Base-by-base conservation (phyloP, 2,329 filamentous ascomycete genomes). In the Fusarium sacchari region DNA sequence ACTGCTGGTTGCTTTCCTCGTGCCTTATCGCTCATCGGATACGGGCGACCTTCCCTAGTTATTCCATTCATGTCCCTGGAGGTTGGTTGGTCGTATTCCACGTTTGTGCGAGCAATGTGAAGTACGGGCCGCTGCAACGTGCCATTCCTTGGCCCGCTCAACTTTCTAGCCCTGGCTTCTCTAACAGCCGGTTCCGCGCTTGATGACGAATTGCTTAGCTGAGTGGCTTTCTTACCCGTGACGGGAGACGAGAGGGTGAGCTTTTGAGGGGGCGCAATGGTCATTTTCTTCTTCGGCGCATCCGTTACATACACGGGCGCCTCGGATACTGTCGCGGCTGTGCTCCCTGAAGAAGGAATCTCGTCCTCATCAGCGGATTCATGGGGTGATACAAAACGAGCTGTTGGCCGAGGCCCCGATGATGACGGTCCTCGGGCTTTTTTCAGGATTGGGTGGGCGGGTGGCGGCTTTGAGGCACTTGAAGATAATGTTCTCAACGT, bases 371-470 rank as follows among this genome's bases (percentile, higher is more conserved):
- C 83, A 56, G 84, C 84, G 37, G 87, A 87, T 36, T 83, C 84
- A 37, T 85, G 85, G 5, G 89, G 88, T 22, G 88, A 88, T 13
- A 87, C 85, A 73, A 91, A 91, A n/a, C 88, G 87, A 60, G 89
- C 88, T 14, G 88, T 90, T n/a, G 88, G 88, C 26, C 87, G 84
- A 18, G 88, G 86, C 10, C 88, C 87, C 22, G 84, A 85, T 26
- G 82, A 80, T 36, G 88, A 88, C 64, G 88, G 87, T 20, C 86
- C 86, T 74, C 87, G 84, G 49, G 85, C 81, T 79, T 91, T 91
- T 78, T 90, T 91, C 66, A 91, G 77, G 60, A 91, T 91, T 2
- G 89, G 88, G 73, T 89, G 88, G 7, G 84, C 78, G 40, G 85
- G 86, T 9, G 86, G 84, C 13, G 85, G 83, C 63, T 85, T 84